Conservation (phyloP, 116 monocot species). For the Dioscorea cayenensis region DNA sequence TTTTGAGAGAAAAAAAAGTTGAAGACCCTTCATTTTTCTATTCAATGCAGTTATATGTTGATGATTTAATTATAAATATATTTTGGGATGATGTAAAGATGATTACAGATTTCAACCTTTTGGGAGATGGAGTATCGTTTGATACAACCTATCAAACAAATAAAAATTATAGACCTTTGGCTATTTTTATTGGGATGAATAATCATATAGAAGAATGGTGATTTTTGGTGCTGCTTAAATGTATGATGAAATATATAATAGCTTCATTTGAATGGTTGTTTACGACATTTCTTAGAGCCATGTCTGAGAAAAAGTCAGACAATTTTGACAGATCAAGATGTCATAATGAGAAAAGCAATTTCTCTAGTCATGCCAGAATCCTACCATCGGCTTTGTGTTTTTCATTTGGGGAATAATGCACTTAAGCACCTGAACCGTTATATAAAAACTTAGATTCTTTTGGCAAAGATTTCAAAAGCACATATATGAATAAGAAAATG, state of each 20-base stretch:
- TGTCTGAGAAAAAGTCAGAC: background rate
- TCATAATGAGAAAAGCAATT: background rate
- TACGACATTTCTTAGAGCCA: conserved; percentile 2
- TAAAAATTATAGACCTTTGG: no score
- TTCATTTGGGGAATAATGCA: background rate
- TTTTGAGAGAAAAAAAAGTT: conserved; percentile 8
- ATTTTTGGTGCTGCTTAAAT: conserved; percentile 3
- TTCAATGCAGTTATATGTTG: background rate
- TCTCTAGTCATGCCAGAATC: background rate
- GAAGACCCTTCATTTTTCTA: conserved; percentile 8
- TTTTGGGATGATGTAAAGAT: conserved; percentile 9
- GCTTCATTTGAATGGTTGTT: conserved; percentile 8
- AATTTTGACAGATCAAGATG: background rate
- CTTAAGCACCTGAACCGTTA: no score
- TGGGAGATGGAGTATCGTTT: conserved; percentile 6
- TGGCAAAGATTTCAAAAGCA: no score
- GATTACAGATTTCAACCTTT: background rate
- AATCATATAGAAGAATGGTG: background rate
- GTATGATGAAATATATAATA: background rate
- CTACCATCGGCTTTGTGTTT: background rate
- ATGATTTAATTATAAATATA: background rate
- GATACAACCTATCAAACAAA: conserved; percentile 5
- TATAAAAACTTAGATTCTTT: no score
- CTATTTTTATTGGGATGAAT: no score
- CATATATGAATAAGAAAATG: no score